Evolutionary conservation across 2,329 filamentous ascomycete genomes (phyloP), one percentile per base, ranked within the genome.

Genomic region (Ascochyta lentis): DNA sequence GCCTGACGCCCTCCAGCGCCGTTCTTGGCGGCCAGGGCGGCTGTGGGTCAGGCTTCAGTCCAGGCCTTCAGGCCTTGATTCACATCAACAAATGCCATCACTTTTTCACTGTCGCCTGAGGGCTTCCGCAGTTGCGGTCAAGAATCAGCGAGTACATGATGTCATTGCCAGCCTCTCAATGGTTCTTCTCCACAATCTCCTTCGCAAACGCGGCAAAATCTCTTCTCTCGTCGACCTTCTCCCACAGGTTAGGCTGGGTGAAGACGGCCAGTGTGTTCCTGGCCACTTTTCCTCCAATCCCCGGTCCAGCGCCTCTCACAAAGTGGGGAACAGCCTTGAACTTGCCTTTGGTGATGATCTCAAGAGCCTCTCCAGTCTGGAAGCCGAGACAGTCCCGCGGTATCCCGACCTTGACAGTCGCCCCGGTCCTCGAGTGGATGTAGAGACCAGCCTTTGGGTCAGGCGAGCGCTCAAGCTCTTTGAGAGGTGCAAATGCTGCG

Each of bases 321-420:
- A 96, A 98, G 80, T 99, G 95, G 63, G 95, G 94, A 58, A 98
- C 95, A 1, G 95, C 95, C 77, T 89, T 91, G 81, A 99, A 96
- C 69, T 86, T 87, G 9, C 95, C 95, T n/a, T 84, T 81, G 0
- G 94, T 98, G 72, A 99, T 97, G 54, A 91, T 83, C 77, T 98
- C 89, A 46, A 99, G 80, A 0, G 94, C 89, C 78, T 97, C 92
- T 2, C 94, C 95, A 0, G 94, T 99, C 80, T 99, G 94, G 74
- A 99, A 99, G 0, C 91, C 95, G 45, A 99, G 88, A 75, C 92
- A 95, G 72, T 96, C 92, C 38, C 88, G 84, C 1, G 94, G 95
- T 62, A 99, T 97, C 71, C 88, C 87, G 65, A 98, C 92, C 76
- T 98, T 95, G n/a, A 93, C 89, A 1, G 90, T 89, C 56, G 89